Evolutionary conservation across 441 rosid genomes (phyloP).

Genomic region (Corymbia calophylla): DNA sequence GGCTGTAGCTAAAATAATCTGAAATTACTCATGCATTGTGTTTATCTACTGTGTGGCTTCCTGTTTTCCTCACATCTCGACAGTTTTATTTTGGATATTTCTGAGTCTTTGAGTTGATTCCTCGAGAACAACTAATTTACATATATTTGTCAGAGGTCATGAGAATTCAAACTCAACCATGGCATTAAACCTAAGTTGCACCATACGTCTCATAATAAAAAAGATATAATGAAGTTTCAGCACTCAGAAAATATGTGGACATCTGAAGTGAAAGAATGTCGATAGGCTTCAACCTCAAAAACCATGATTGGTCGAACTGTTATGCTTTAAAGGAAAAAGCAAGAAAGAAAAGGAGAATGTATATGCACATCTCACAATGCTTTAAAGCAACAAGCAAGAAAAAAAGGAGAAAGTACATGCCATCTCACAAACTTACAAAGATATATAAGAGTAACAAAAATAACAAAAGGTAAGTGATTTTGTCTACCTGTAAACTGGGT

Average conservation of each 20-base stretch:
- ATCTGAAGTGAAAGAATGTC: not conserved
- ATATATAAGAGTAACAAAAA: not conserved
- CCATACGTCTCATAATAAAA: not conserved
- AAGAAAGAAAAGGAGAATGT: not conserved
- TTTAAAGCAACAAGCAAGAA: not conserved
- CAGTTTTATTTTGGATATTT: not conserved
- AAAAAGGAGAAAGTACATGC: not conserved
- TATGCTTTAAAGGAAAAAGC: not conserved
- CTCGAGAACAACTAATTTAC: not conserved
- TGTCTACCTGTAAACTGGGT: slow-evolving; percentile 85
- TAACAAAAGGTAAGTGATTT: not conserved
- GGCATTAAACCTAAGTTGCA: not conserved
- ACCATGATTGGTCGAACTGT: not conserved
- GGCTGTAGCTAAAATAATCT: not conserved
- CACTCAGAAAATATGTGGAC: not conserved
- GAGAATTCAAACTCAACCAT: not conserved
- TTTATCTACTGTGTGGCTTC: not conserved
- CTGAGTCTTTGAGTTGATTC: not conserved
- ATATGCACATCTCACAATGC: not conserved
- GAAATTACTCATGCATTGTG: not conserved
- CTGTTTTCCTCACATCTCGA: not conserved
- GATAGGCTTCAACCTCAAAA: not conserved
- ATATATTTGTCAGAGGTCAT: not conserved
- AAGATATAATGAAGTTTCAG: not conserved
- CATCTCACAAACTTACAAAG: not conserved